phyloP scores from a whole-genome alignment of 2,329 filamentous ascomycete genomes.

The Periconia sp. region DNA sequence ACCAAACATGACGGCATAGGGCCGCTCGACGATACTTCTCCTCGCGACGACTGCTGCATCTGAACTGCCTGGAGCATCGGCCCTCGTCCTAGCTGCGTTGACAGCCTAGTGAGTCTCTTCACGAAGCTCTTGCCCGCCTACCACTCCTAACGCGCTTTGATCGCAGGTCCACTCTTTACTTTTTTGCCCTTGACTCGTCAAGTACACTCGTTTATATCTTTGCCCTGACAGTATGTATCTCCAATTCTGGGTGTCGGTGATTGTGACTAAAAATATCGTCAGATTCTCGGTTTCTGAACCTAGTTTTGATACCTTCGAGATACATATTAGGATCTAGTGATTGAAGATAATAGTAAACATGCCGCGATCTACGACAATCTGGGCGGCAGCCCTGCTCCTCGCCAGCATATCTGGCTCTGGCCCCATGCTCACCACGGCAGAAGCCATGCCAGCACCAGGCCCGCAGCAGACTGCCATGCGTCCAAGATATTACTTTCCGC shows the following conservation, averaged over 20 bases:
- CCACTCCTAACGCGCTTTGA: conserved; percentile 19
- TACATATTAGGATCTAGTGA: conserved; percentile 29
- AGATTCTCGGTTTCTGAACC: conserved; percentile 23
- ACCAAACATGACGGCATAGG: conserved; percentile 46
- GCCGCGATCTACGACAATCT: conserved; percentile 53
- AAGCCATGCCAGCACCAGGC: conserved; percentile 55
- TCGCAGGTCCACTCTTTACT: conserved; percentile 45
- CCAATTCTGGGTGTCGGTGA: too few relatives aligned
- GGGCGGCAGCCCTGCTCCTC: conserved; percentile 53
- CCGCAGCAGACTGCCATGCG: conserved; percentile 40
- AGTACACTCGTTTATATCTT: conserved; percentile 58
- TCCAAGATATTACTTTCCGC: conserved; percentile 57
- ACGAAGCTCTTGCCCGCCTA: not conserved
- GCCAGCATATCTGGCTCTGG: conserved; percentile 54
- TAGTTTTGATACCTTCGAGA: conserved; percentile 26
- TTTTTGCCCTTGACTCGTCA: conserved; percentile 50
- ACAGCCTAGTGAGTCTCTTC: conserved; percentile 43
- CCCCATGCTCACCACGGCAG: conserved; percentile 53
- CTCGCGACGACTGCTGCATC: conserved; percentile 30
- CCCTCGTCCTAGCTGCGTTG: conserved; percentile 38
- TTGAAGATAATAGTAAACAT: conserved; percentile 47
- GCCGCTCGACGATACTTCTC: conserved; percentile 22
- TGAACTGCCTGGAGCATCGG: conserved; percentile 29
- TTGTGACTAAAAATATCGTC: too few relatives aligned
- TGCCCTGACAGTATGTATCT: conserved; percentile 44